phyloP scores from a whole-genome alignment of 257 asterid genomes.

The Petunia secreta region DNA sequence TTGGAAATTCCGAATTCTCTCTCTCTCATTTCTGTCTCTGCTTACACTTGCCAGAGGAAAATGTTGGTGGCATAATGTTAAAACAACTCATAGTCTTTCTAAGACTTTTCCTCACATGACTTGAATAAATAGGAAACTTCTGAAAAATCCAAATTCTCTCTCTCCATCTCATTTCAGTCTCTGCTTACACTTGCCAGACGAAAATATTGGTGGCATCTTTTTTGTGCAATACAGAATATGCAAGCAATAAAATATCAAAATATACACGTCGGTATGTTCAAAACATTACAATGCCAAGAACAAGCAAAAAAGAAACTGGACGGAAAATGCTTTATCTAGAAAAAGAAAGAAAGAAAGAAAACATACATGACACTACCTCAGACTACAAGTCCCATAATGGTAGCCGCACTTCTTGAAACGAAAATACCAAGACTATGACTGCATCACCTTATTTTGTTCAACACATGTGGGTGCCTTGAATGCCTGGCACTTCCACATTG shows the following conservation, averaged over 20 bases:
- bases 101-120: background rate
- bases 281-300: conserved; percentile 52
- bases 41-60: conserved; percentile 18
- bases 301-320: conserved; percentile 32
- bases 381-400: conserved; percentile 45
- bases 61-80: background rate
- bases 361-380: conserved; percentile 42
- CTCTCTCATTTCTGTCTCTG: conserved; percentile 14
- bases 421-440: conserved; percentile 58
- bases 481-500: conserved; percentile 81
- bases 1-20: background rate
- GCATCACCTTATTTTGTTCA: conserved; percentile 77
- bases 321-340: conserved; percentile 36
- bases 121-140: background rate
- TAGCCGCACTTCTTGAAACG: conserved; percentile 46
- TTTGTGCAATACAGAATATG: conserved; percentile 43
- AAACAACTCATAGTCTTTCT: background rate
- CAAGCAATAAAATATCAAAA: conserved; percentile 56
- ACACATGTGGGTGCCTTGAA: conserved; percentile 72
- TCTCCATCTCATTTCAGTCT: conserved; percentile 19
- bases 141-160: background rate
- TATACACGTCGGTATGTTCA: conserved; percentile 53
- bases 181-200: conserved; percentile 19
- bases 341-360: conserved; percentile 40
- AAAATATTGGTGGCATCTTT: conserved; percentile 10